Conservation (phyloP, 2,329 filamentous ascomycete species). For the Dothistroma septosporum region DNA sequence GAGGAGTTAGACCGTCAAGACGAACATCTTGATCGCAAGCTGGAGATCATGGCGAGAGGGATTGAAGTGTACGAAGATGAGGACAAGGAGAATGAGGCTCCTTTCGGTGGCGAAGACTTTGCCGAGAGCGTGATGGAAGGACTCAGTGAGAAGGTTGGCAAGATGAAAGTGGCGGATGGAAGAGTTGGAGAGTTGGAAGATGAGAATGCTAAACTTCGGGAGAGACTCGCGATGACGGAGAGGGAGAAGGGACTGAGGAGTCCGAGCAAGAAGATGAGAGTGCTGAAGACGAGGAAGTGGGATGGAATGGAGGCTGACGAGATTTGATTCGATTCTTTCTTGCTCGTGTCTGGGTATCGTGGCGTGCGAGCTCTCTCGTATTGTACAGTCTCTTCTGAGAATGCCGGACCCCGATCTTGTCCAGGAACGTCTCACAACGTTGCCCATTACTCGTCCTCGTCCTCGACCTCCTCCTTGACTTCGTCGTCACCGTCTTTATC, state of each 20-base stretch:
- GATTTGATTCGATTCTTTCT: neutral
- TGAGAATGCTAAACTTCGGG: constrained; percentile 44
- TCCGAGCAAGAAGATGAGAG: constrained; percentile 48
- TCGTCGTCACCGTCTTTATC: too few species aligned
- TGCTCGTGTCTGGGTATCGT: neutral
- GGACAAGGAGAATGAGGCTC: constrained; percentile 12
- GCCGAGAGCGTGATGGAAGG: constrained; percentile 13
- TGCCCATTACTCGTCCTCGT: too few species aligned
- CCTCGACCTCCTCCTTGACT: too few species aligned
- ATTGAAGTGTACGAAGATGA: constrained; percentile 44
- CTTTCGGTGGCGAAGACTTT: neutral
- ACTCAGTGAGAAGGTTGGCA: constrained; percentile 7
- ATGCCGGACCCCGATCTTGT: too few species aligned
- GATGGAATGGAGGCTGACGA: constrained; percentile 34
- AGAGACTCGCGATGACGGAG: constrained; percentile 39
- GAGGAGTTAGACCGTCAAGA: constrained; percentile 73
- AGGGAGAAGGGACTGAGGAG: constrained; percentile 40
- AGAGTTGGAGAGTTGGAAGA: constrained; percentile 39
- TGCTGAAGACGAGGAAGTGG: constrained; percentile 49
- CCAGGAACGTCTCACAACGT: too few species aligned
- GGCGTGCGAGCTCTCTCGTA: neutral
- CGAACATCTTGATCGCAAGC: constrained; percentile 82
- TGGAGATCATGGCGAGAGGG: constrained; percentile 65
- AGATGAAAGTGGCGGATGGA: constrained; percentile 11
- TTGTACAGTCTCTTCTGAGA: neutral